Base-by-base conservation (phyloP, 768 basidiomycete genomes). In the Obba rivulosa region DNA sequence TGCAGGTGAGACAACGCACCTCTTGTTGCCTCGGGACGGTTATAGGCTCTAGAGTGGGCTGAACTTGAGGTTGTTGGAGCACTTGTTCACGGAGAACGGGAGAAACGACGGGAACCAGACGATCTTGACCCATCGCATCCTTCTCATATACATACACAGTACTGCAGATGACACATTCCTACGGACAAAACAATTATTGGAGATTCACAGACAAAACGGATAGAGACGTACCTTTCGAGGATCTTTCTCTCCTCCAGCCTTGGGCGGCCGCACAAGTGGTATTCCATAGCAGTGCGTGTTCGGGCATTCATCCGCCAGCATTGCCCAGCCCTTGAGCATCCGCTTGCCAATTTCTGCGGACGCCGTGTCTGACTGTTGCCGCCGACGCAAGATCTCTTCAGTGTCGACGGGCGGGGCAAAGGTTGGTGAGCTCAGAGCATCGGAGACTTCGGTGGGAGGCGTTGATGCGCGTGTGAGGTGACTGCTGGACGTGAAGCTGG, bases 271-370 rank as follows among this genome's bases (percentile, higher is more conserved):
- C 50, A 92, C 84, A 13, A 93, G 78, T n/a, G 91, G 92, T 5
- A 92, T 72, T 11, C 89, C 89, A 64, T 80, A 84, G 60, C 92
- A 93, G 20, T 67, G 62, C 3, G 61, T 55, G 56, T 79, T 85
- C 0, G 80, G 79, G 59, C 92, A 93, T 66, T 91, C 88, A 34
- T 92, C 88, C 20, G 76, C 87, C n/a, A 93, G 72, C 86, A 93
- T 88, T 0, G 91, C 81, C 87, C 88, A 93, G 35, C 87, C 91
- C 57, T 80, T 81, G 40, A 93, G 66, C 50, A 93, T 70, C 21
- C 81, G 77, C 53, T 78, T 83, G 38, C 87, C 92, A 24, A 93
- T 87, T 59, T 86, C 85, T 43, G 81, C 67, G 2, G 89, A 88
- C 14, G 92, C 91, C 35, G 65, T 68, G 62, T 93, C 90, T 2